Conservation (phyloP, 176 grass and related monocot species). For the Cenchrus purpureus region DNA sequence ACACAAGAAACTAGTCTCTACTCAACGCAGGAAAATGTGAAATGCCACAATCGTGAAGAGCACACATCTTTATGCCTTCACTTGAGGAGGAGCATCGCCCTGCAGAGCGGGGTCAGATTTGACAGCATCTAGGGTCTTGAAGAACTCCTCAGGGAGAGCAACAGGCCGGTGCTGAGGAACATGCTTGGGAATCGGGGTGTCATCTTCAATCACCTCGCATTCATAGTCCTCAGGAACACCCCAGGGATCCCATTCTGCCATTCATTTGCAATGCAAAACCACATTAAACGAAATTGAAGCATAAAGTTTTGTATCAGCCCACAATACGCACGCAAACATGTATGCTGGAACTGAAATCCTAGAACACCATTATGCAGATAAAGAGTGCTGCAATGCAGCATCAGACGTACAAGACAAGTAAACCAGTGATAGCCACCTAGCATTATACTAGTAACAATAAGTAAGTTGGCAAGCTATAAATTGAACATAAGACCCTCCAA, state of each 20-base stretch:
- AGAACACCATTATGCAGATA: background rate
- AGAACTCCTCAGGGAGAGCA: slow-evolving; percentile 86
- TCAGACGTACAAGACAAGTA: background rate
- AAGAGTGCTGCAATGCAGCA: background rate
- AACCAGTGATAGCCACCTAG: background rate
- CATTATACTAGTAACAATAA: background rate
- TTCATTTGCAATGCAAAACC: slow-evolving; percentile 20
- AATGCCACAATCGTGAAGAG: slow-evolving; percentile 10
- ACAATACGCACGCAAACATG: background rate
- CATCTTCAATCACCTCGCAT: slow-evolving; percentile 91
- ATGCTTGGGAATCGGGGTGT: slow-evolving; percentile 93
- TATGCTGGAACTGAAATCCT: slow-evolving; percentile 1
- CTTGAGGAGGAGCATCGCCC: slow-evolving; percentile 62
- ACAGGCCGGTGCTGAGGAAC: slow-evolving; percentile 82
- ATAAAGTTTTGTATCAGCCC: background rate
- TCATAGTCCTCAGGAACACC: slow-evolving; percentile 93
- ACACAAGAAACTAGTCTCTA: slow-evolving; percentile 43
- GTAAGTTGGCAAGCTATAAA: background rate
- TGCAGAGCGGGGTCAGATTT: slow-evolving; percentile 59
- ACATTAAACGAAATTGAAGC: slow-evolving; percentile 16
- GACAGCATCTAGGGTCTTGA: slow-evolving; percentile 73
- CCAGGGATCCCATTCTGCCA: slow-evolving; percentile 97
- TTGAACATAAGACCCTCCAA: background rate
- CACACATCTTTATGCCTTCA: slow-evolving; percentile 56
- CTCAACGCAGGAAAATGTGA: slow-evolving; percentile 41